These are phyloP conservation scores for Barbarea vulgaris DNA, from an alignment of 345 rosid genomes.

Conservation along the genomic window DNA sequence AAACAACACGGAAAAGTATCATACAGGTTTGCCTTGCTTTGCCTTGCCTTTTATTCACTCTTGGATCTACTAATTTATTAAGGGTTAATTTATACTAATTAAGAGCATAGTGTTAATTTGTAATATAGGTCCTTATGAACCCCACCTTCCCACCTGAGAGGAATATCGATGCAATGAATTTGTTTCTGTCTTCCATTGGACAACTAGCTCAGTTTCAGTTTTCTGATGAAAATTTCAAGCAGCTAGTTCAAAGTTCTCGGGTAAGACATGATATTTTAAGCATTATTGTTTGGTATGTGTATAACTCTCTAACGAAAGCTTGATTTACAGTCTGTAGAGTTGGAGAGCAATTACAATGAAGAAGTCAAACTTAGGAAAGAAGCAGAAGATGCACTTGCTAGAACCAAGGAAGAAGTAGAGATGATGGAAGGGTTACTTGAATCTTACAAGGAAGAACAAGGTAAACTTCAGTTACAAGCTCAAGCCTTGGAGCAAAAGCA, in stretches of 20 bases:
- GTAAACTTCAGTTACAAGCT: not conserved
- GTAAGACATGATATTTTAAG: not conserved
- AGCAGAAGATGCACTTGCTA: constrained; percentile 25
- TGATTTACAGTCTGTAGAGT: constrained; percentile 37
- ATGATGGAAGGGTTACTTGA: constrained; percentile 15
- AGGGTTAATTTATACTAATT: not conserved
- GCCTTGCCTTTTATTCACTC: not conserved
- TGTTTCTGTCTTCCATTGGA: constrained; percentile 15
- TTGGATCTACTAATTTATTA: not conserved
- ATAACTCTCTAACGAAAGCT: not conserved
- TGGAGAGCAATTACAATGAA: constrained; percentile 36
- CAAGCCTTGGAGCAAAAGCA: constrained; percentile 19
- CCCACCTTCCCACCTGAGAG: constrained; percentile 34
- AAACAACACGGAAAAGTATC: constrained; percentile 1
- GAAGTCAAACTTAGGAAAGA: constrained; percentile 36
- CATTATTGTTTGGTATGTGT: not conserved
- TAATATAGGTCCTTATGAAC: constrained; percentile 33
- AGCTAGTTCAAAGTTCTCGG: not conserved
- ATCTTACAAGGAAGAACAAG: constrained; percentile 30
- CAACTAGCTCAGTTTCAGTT: constrained; percentile 12
- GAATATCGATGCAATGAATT: constrained; percentile 17
- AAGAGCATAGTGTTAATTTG: not conserved
- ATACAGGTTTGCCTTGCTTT: constrained; percentile 20
- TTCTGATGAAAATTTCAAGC: constrained; percentile 16
- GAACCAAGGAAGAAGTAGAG: constrained; percentile 17